Percentiles rank a stretch among this genome's conserved stretches.
These are phyloP conservation scores for Filobasidium wieringae DNA, from an alignment of 768 basidiomycete species.

Conservation along the genomic window DNA sequence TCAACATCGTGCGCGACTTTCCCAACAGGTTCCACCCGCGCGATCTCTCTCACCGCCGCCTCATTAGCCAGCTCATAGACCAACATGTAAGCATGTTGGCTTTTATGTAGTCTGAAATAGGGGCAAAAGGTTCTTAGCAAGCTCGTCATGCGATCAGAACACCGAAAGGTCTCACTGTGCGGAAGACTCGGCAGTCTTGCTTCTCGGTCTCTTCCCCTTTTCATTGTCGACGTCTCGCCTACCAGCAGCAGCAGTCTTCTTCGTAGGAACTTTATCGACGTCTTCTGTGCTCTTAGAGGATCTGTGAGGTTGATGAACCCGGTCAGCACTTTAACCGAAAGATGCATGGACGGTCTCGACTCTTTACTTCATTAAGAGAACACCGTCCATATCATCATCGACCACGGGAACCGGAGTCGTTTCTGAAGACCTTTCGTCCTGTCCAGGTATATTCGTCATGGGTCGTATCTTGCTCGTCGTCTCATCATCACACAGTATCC, in stretches of 20 bases:
- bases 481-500: slow-evolving; percentile 94
- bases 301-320: too few relatives aligned
- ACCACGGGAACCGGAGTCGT: background rate
- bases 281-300: too few relatives aligned
- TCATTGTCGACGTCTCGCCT: background rate
- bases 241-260: background rate
- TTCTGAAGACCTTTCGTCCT: slow-evolving; percentile 1
- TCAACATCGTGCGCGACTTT: background rate
- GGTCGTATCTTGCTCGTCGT: slow-evolving; percentile 45
- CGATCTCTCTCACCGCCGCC: background rate
- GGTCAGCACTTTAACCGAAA: too few relatives aligned
- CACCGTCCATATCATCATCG: slow-evolving; percentile 16
- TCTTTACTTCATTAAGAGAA: background rate
- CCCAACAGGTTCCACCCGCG: background rate
- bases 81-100: slow-evolving; percentile 85
- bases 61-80: slow-evolving; percentile 53
- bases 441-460: slow-evolving; percentile 13
- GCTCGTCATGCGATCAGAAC: background rate
- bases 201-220: background rate
- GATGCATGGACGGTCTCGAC: too few relatives aligned
- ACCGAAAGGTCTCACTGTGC: background rate
- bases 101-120: slow-evolving; percentile 36
- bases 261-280: too few relatives aligned
- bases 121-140: slow-evolving; percentile 18
- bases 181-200: background rate